A percentile compares a stretch with the other conserved stretches of the same genome.
Conservation (phyloP, 225 moss, liverwort and hornwort species). For the Neckera pumila region DNA sequence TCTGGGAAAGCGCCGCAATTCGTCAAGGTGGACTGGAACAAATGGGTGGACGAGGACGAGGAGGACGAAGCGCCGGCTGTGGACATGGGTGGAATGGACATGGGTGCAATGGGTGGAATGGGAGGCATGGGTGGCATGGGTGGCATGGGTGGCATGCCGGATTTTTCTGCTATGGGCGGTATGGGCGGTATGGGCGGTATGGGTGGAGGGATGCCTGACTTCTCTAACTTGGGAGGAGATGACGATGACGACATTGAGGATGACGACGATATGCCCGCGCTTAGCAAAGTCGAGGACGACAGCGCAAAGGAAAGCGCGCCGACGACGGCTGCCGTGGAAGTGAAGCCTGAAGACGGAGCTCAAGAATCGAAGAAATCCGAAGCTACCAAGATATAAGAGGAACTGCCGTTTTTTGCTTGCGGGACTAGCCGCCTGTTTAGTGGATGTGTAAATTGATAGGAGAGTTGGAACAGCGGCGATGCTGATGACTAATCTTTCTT, state of each 20-base stretch:
- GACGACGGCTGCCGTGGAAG: not conserved
- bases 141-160: constrained; percentile 36
- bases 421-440: constrained; percentile 7
- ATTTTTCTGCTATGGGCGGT: constrained; percentile 4
- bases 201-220: too few species aligned
- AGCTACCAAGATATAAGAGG: constrained; percentile 11
- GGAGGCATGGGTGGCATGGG: constrained; percentile 15
- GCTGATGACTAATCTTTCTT: not conserved
- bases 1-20: constrained; percentile 77
- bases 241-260: constrained; percentile 30
- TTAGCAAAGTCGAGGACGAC: constrained; percentile 4
- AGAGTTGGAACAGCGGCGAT: constrained; percentile 19
- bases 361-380: constrained; percentile 8
- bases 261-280: constrained; percentile 32
- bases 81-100: constrained; percentile 34
- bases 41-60: constrained; percentile 98
- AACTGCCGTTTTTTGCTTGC: not conserved
- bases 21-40: constrained; percentile 96
- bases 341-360: constrained; percentile 4
- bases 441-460: constrained; percentile 43
- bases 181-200: too few species aligned
- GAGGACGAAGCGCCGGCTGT: constrained; percentile 73
- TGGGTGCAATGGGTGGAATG: constrained; percentile 26
- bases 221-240: too few species aligned
- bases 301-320: not conserved